Base-by-base conservation (phyloP, 768 basidiomycete genomes). In the Amanita inopinata region DNA sequence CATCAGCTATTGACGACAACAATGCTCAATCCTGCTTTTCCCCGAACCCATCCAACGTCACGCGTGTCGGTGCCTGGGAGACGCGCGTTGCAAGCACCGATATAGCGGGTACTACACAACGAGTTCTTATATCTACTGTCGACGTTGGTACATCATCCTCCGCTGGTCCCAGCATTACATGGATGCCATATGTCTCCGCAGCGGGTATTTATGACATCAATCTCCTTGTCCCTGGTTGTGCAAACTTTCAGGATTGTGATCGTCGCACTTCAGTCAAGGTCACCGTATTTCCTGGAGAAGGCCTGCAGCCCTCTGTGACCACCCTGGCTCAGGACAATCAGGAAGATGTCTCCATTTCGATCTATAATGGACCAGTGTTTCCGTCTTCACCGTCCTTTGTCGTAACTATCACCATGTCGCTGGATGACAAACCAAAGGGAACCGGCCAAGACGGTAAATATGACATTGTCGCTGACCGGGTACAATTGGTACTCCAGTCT, bases 101-200 rank as follows among this genome's bases (percentile, higher is more conserved):
- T 47, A 89, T 94, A 36, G 65, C 91, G 0, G 94, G 80, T 10
- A 96, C 94, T 4, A 71, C 70, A 0, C 83, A 90, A 48, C 67
- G 70, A 2, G 80, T 92, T 34, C 73, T 92, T 12, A 71, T 81
- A 17, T 73, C 91, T 11, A 64, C 64, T 1, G 73, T 91, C 9
- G 51, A 66, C 22, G 82, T 84, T 23, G 81, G 78, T 11, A 81
- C 83, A 0, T 51, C 77, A 1, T 44, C 79, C 3, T 55, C 73
- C 1, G 60, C 71, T 20, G 76, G 74, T n/a, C 88, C 96, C 10
- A 79, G 73, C 25, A 76, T 94, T 56, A 92, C 86, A 0, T 96
- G 89, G 83, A 72, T 76, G 60, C 93, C 93, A 0, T 91, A 89
- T 53, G 82, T 98, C n/a, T 88, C 88, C 0, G 83, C 87, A 7